These are phyloP conservation scores for Diatrype stigma DNA, from an alignment of 2,329 filamentous ascomycete genomes.

Conservation along the genomic window DNA sequence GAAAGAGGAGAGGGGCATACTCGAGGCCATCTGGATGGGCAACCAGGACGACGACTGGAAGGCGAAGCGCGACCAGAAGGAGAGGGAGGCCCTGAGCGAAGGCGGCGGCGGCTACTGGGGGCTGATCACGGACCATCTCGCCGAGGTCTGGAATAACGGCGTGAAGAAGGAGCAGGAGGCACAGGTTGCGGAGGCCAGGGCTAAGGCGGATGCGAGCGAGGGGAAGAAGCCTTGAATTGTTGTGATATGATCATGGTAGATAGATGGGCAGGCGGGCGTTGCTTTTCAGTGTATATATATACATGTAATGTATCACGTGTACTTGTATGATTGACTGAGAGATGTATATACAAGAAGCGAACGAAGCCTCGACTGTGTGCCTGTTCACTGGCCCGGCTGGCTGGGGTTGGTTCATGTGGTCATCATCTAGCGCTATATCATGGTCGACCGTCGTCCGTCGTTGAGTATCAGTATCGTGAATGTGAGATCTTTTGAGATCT, in stretches of 20 bases:
- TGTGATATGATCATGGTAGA: neutral
- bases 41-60: slow-evolving; percentile 52
- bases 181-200: slow-evolving; percentile 15
- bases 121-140: slow-evolving; percentile 53
- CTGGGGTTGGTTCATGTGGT: slow-evolving; percentile 4
- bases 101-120: slow-evolving; percentile 51
- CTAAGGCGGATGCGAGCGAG: slow-evolving; percentile 26
- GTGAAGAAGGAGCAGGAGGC: slow-evolving; percentile 25
- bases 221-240: slow-evolving; percentile 9
- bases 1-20: slow-evolving; percentile 19
- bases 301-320: too few species aligned
- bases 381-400: too few species aligned
- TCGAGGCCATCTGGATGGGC: slow-evolving; percentile 56
- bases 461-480: too few species aligned
- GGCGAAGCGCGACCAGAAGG: slow-evolving; percentile 46
- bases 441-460: too few species aligned
- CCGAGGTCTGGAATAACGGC: slow-evolving; percentile 42
- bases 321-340: neutral
- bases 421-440: too few species aligned
- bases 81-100: slow-evolving; percentile 49
- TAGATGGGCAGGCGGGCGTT: too few species aligned
- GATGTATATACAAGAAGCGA: slow-evolving; percentile 5
- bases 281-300: too few species aligned
- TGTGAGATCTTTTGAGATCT: too few species aligned
- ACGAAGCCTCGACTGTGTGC: too few species aligned